Evolutionary conservation across 192 early-diverging fungal species (phyloP).

Genomic region (Coemansia sp.): DNA sequence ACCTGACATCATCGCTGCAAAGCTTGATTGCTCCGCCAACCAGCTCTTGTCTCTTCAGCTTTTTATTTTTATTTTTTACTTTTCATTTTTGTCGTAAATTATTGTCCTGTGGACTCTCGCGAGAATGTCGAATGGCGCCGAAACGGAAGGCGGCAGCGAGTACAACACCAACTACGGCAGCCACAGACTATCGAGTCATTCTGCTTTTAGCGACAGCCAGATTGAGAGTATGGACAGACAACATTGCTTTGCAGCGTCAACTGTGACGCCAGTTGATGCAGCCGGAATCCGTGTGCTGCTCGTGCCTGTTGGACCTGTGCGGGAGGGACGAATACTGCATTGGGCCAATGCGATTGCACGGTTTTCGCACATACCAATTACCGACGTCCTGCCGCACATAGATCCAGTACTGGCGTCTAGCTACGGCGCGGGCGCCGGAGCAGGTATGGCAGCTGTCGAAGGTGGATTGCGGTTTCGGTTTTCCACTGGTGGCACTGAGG

Average conservation of each 20-base stretch:
- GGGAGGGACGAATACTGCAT: slow-evolving; percentile 23
- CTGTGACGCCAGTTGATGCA: slow-evolving; percentile 50
- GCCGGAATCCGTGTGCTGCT: slow-evolving; percentile 54
- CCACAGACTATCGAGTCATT: slow-evolving; percentile 16
- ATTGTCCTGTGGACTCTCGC: not conserved
- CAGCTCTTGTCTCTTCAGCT: not conserved
- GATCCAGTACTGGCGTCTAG: slow-evolving; percentile 17
- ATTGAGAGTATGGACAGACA: slow-evolving; percentile 23
- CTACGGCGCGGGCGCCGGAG: slow-evolving; percentile 21
- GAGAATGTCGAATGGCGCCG: not conserved
- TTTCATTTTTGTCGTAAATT: not conserved
- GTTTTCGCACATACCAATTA: slow-evolving; percentile 30
- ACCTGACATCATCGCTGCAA: not conserved
- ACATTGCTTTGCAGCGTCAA: slow-evolving; percentile 37
- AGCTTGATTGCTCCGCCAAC: not conserved
- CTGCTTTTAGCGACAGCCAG: slow-evolving; percentile 28
- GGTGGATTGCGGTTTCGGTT: slow-evolving; percentile 43
- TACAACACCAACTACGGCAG: slow-evolving; percentile 14
- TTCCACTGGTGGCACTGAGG: slow-evolving; percentile 16
- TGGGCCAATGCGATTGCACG: slow-evolving; percentile 33
- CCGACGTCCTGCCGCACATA: slow-evolving; percentile 32
- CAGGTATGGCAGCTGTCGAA: slow-evolving; percentile 23
- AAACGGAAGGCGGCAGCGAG: not conserved
- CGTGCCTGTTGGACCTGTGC: slow-evolving; percentile 48
- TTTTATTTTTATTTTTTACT: not conserved